Evolutionary conservation across 345 rosid species (phyloP), one percentile per base, ranked within the genome.

Genomic region (Camelina laxa): DNA sequence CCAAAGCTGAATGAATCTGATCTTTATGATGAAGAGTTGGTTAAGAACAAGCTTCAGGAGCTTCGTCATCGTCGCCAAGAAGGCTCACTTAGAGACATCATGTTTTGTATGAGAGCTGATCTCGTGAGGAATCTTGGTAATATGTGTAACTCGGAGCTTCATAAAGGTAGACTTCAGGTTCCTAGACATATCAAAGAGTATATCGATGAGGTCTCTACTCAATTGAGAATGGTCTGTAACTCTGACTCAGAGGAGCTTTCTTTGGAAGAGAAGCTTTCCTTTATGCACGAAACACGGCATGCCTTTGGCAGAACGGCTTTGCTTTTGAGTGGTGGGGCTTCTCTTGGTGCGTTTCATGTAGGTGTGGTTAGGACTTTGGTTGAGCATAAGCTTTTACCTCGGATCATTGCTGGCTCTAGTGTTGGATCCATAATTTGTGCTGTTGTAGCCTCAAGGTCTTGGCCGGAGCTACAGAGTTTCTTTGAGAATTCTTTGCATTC

Each of bases 241-340:
- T 90, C 96, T 1, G 94, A 89, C 49, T 83, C 97, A 0, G 99
- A 91, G 73, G 98, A 92, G 82, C 94, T 96, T 65, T 82, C 97
- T n/a, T 58, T 89, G 60, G 99, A 96, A 69, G 99, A 96, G 81
- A 96, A 85, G 85, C 98, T 91, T 54, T 72, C 96, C 17, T 96
- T 92, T 67, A 86, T 92, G 98, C 99, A 96, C 42, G 99, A 96
- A 79, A 96, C 98, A 0, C 82, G 99, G 21, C 99, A 96, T 76
- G 94, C 98, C 21, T 96, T 92, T 82, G 99, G 99, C 15, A 84
- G 99, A 67, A 96, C 99, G 13, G 99, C 99, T 41, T 75, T 96
- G 83, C 99, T 96, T 70, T 65, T 96, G 67, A 96, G 99, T n/a
- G 99, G 99, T 58, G 99, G 97, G 74, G 98, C 99, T 65, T 92